phyloP scores from a whole-genome alignment of 148 eudicot genomes.

The Polygonum maritimum region DNA sequence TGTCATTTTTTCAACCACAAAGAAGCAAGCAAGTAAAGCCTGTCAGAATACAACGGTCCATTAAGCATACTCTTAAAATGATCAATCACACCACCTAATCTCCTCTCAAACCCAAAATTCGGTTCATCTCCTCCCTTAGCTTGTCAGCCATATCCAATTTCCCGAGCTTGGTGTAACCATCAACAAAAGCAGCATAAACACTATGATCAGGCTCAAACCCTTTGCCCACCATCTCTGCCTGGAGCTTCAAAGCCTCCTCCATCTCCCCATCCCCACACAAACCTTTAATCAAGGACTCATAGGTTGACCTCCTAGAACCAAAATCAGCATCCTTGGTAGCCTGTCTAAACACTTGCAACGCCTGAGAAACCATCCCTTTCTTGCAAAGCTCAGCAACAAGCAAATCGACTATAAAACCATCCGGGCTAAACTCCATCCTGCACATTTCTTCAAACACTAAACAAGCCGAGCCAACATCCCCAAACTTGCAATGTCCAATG shows the following conservation, averaged over 20 bases:
- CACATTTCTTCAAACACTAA: slow-evolving; percentile 53
- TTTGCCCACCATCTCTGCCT: slow-evolving; percentile 72
- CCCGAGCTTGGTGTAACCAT: slow-evolving; percentile 53
- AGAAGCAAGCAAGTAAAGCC: neutral
- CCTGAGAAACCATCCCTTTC: slow-evolving; percentile 30
- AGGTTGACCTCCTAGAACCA: slow-evolving; percentile 35
- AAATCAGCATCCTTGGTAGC: slow-evolving; percentile 31
- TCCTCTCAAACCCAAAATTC: neutral
- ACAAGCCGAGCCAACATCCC: slow-evolving; percentile 49
- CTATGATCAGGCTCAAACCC: slow-evolving; percentile 48
- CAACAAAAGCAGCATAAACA: slow-evolving; percentile 45
- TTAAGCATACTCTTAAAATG: neutral
- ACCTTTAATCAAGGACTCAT: slow-evolving; percentile 45
- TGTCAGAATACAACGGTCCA: neutral
- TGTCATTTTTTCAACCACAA: neutral
- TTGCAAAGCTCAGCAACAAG: slow-evolving; percentile 38
- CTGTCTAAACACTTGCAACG: slow-evolving; percentile 34
- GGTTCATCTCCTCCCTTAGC: slow-evolving; percentile 47
- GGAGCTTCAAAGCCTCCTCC: slow-evolving; percentile 57
- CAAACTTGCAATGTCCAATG: slow-evolving; percentile 54
- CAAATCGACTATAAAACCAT: slow-evolving; percentile 36
- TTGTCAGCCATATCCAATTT: slow-evolving; percentile 35
- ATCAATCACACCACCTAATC: neutral
- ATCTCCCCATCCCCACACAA: slow-evolving; percentile 48
- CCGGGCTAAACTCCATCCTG: slow-evolving; percentile 41